phyloP scores from a whole-genome alignment of 2,329 filamentous ascomycete species.

The Coniochaeta hoffmannii region DNA sequence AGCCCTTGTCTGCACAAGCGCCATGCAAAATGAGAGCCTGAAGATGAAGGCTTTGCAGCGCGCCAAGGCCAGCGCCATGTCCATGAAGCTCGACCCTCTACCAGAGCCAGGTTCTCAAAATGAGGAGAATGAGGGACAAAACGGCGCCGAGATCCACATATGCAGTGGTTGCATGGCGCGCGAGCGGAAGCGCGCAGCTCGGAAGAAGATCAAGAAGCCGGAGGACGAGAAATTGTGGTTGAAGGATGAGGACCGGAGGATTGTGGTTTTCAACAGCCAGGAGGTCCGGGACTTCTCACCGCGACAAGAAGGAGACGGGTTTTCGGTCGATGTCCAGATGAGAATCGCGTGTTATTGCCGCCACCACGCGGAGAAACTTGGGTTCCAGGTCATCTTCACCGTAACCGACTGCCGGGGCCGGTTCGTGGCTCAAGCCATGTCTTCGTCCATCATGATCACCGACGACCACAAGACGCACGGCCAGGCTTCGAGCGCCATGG shows the following conservation, averaged over 20 bases:
- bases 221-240: slow-evolving; percentile 89
- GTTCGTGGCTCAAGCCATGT: slow-evolving; percentile 76
- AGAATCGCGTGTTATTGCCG: slow-evolving; percentile 95
- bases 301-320: slow-evolving; percentile 41
- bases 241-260: slow-evolving; percentile 69
- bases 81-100: slow-evolving; percentile 16
- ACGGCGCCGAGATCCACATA: slow-evolving; percentile 90
- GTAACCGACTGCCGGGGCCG: slow-evolving; percentile 74
- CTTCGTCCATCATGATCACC: slow-evolving; percentile 89
- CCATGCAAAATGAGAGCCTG: slow-evolving; percentile 68
- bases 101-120: slow-evolving; percentile 37
- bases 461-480: slow-evolving; percentile 91
- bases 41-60: slow-evolving; percentile 59
- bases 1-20: slow-evolving; percentile 84
- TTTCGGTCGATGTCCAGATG: slow-evolving; percentile 84
- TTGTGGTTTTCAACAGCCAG: slow-evolving; percentile 86
- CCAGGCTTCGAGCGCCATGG: slow-evolving; percentile 26
- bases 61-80: slow-evolving; percentile 37
- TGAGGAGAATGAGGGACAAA: slow-evolving; percentile 66
- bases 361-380: slow-evolving; percentile 87
- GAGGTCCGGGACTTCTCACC: slow-evolving; percentile 77
- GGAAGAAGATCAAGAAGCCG: slow-evolving; percentile 89
- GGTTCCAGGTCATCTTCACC: slow-evolving; percentile 91
- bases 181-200: slow-evolving; percentile 81
- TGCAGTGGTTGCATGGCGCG: slow-evolving; percentile 86